phyloP scores from a whole-genome alignment of 2,329 filamentous ascomycete genomes.

The Colletotrichum lini region DNA sequence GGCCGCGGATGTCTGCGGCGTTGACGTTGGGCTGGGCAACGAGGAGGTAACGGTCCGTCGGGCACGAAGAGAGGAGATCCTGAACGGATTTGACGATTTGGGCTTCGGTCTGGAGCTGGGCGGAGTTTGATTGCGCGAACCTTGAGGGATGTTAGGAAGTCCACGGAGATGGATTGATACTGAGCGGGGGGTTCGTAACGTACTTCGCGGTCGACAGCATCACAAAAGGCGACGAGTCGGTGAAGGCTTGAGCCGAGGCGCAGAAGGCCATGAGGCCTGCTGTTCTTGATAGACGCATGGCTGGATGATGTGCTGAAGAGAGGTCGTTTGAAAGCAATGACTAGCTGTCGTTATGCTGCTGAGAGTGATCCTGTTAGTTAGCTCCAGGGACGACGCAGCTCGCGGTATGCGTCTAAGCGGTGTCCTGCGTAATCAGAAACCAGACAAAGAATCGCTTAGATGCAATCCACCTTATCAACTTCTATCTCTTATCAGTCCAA shows the following conservation, averaged over 20 bases:
- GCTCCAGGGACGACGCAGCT: slow-evolving; percentile 30
- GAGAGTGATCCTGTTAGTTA: slow-evolving; percentile 12
- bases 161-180: slow-evolving; percentile 16
- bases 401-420: slow-evolving; percentile 16
- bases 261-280: slow-evolving; percentile 68
- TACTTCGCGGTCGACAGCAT: slow-evolving; percentile 89
- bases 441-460: neutral
- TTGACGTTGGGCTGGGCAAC: slow-evolving; percentile 83
- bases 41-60: slow-evolving; percentile 82
- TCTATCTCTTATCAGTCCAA: neutral
- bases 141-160: slow-evolving; percentile 43
- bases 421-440: slow-evolving; percentile 11
- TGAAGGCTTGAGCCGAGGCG: slow-evolving; percentile 78
- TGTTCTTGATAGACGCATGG: slow-evolving; percentile 70
- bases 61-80: slow-evolving; percentile 75
- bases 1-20: slow-evolving; percentile 74
- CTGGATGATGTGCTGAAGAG: slow-evolving; percentile 35
- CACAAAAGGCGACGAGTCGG: slow-evolving; percentile 90
- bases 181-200: slow-evolving; percentile 48
- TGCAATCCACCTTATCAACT: neutral
- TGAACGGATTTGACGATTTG: slow-evolving; percentile 60
- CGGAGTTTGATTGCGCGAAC: slow-evolving; percentile 52
- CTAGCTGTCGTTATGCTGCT: slow-evolving; percentile 28
- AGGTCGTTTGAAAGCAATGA: slow-evolving; percentile 36
- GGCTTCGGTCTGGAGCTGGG: slow-evolving; percentile 65